These are phyloP conservation scores for Cinnamomum chago DNA, from an alignment of 164 flowering plant genomes.

Conservation along the genomic window DNA sequence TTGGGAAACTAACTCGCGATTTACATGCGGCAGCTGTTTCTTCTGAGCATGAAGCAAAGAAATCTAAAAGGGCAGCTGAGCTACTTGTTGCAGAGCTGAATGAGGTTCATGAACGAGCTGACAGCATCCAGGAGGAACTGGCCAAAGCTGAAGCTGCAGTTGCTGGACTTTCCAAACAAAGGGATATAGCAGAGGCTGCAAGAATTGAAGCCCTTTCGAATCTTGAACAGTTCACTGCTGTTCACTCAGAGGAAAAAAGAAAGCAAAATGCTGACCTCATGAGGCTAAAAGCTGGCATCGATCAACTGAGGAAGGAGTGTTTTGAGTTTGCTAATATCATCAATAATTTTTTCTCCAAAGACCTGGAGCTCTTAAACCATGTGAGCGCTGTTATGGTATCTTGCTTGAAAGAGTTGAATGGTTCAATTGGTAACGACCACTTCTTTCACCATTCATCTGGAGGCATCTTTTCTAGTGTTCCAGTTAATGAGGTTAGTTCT, in stretches of 20 bases:
- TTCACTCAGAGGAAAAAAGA: constrained; percentile 37
- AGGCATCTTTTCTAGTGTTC: constrained; percentile 22
- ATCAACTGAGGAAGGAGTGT: constrained; percentile 42
- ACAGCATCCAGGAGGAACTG: constrained; percentile 78
- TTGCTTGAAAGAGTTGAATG: constrained; percentile 30
- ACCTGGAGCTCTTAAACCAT: constrained; percentile 44
- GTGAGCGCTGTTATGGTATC: constrained; percentile 42
- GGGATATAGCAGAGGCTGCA: constrained; percentile 55
- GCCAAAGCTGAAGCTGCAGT: constrained; percentile 38
- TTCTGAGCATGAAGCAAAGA: constrained; percentile 66
- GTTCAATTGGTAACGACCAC: constrained; percentile 12
- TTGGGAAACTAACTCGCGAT: constrained; percentile 41
- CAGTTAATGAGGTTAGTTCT: constrained; percentile 41
- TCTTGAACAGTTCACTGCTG: constrained; percentile 36
- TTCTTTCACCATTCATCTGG: constrained; percentile 21
- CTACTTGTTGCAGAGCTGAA: constrained; percentile 83
- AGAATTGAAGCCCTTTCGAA: constrained; percentile 58
- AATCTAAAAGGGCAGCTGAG: constrained; percentile 82
- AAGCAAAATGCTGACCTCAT: constrained; percentile 34
- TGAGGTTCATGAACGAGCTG: constrained; percentile 95
- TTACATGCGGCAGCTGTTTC: constrained; percentile 41
- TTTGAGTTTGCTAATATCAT: constrained; percentile 32
- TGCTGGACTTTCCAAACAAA: constrained; percentile 45
- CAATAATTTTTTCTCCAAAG: constrained; percentile 40
- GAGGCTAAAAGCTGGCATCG: constrained; percentile 35